These are phyloP conservation scores for Senecio squalidus DNA, from an alignment of 140 eudicot species.

Conservation along the genomic window DNA sequence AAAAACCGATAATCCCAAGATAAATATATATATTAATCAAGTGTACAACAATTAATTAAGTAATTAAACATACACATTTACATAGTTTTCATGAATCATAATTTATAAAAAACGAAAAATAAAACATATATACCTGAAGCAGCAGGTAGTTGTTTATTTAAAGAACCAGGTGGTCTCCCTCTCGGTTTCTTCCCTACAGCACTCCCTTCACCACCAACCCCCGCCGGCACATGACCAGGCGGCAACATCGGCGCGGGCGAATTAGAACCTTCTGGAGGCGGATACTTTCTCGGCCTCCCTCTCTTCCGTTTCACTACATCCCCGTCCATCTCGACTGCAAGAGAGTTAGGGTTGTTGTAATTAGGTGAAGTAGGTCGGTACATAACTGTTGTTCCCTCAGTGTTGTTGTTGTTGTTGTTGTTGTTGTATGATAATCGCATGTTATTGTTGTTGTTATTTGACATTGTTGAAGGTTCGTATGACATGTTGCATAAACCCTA, in stretches of 20 bases:
- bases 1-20: slow-evolving; percentile 14
- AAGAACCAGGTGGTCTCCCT: neutral
- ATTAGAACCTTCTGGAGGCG: neutral
- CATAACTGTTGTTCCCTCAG: neutral
- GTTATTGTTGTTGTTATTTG: slow-evolving; percentile 7
- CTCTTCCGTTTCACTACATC: neutral
- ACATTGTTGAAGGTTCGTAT: slow-evolving; percentile 2
- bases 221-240: neutral
- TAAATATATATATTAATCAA: slow-evolving; percentile 10
- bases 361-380: too few species aligned
- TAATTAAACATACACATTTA: neutral
- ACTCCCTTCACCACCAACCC: neutral
- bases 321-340: neutral
- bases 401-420: neutral
- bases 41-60: too few species aligned
- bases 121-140: neutral
- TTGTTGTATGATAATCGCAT: neutral
- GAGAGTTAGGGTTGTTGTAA: neutral
- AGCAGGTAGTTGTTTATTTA: neutral
- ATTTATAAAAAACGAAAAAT: neutral
- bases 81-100: slow-evolving; percentile 7
- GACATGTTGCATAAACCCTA: neutral
- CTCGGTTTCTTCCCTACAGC: neutral
- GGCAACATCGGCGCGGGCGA: neutral
- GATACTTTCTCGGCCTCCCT: neutral